phyloP scores from a whole-genome alignment of 768 basidiomycete species.

The Mycena belliarum region DNA sequence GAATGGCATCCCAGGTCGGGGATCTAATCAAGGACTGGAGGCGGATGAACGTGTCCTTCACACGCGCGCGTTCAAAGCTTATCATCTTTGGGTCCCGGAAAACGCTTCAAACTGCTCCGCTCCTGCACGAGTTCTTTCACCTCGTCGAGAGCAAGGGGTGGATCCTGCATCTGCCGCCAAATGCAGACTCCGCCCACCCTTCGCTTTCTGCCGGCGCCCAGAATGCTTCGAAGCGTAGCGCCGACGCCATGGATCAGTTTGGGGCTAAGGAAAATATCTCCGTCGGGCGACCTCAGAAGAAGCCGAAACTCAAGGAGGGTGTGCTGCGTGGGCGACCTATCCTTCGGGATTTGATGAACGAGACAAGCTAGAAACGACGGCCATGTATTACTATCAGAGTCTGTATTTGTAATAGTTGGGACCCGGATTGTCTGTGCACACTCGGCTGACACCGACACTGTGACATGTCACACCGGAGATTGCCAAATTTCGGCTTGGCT shows the following conservation, averaged over 20 bases:
- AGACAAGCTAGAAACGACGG: constrained; percentile 9
- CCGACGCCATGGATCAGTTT: constrained; percentile 22
- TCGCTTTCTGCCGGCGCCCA: constrained; percentile 15
- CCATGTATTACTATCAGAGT: background rate
- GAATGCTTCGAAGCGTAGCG: constrained; percentile 30
- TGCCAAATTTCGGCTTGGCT: too few species aligned
- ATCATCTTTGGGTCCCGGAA: constrained; percentile 86
- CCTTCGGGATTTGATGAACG: constrained; percentile 61
- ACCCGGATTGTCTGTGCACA: too few species aligned
- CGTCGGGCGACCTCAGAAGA: constrained; percentile 36
- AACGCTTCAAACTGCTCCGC: constrained; percentile 63
- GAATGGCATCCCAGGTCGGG: constrained; percentile 61
- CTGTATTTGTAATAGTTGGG: too few species aligned
- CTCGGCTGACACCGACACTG: too few species aligned
- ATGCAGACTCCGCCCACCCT: constrained; percentile 56
- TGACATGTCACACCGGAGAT: too few species aligned
- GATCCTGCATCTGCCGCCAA: constrained; percentile 60
- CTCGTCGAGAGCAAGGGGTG: constrained; percentile 74
- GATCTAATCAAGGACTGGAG: constrained; percentile 96
- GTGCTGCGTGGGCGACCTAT: constrained; percentile 59
- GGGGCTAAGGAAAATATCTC: constrained; percentile 9
- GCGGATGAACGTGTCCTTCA: constrained; percentile 94
- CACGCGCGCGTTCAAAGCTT: constrained; percentile 87
- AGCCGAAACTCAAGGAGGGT: constrained; percentile 38
- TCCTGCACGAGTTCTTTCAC: constrained; percentile 74